Conservation (phyloP, 305 asterid species). For the Rubia peregrina region DNA sequence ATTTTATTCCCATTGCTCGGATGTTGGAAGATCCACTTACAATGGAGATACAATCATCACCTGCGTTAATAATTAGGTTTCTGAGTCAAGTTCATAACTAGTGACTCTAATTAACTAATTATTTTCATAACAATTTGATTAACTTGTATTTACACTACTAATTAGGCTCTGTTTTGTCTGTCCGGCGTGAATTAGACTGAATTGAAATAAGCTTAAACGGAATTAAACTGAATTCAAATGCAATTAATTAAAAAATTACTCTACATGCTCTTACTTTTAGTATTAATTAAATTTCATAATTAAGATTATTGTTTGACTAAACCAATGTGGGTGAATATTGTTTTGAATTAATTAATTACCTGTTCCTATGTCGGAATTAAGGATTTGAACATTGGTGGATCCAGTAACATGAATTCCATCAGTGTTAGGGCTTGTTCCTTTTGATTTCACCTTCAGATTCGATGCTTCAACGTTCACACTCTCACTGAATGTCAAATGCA, state of each 20-base stretch:
- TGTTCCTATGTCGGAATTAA: constrained; percentile 46
- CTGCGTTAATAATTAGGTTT: constrained; percentile 23
- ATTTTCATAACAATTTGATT: too few species aligned
- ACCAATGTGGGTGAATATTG: neutral
- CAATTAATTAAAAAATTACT: neutral
- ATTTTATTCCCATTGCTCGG: constrained; percentile 41
- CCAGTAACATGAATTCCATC: constrained; percentile 84
- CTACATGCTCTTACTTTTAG: neutral
- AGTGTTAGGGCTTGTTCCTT: constrained; percentile 72
- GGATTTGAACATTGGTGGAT: constrained; percentile 44
- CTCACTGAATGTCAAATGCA: constrained; percentile 60
- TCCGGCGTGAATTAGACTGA: too few species aligned
- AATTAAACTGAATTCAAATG: neutral
- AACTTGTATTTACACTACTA: too few species aligned
- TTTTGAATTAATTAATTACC: constrained; percentile 28
- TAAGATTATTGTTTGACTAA: neutral
- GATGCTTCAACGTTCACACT: constrained; percentile 49
- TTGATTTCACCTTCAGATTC: constrained; percentile 46
- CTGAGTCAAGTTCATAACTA: neutral
- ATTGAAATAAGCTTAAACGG: too few species aligned
- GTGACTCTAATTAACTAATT: too few species aligned
- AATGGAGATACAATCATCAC: constrained; percentile 88
- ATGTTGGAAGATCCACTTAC: constrained; percentile 65
- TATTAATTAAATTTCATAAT: too few species aligned
- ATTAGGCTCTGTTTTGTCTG: too few species aligned